These are phyloP conservation scores for Mangifera indica DNA, from an alignment of 345 rosid genomes.

Conservation along the genomic window DNA sequence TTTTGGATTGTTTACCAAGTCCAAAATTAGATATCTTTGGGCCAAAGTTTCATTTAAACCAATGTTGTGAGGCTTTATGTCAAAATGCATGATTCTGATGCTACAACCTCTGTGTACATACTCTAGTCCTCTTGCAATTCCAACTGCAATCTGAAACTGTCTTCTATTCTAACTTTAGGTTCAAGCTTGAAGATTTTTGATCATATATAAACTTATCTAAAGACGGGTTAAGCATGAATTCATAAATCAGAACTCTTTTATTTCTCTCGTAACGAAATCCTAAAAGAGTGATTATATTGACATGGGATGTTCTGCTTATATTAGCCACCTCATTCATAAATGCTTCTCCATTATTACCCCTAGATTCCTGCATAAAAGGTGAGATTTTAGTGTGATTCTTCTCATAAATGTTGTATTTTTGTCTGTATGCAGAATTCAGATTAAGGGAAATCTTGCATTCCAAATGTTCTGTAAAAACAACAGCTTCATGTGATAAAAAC, in stretches of 20 bases:
- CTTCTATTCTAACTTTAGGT: background rate
- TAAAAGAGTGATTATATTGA: slow-evolving; percentile 37
- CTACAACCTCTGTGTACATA: slow-evolving; percentile 52
- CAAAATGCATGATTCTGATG: slow-evolving; percentile 47
- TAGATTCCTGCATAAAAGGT: no score
- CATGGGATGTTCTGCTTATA: slow-evolving; percentile 47
- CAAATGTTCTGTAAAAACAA: no score
- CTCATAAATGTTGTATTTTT: no score
- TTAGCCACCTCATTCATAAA: slow-evolving; percentile 48
- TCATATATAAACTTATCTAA: slow-evolving; percentile 30
- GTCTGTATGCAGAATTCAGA: no score
- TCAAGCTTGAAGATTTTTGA: background rate
- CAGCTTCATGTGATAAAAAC: no score
- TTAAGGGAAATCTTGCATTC: no score
- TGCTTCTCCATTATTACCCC: slow-evolving; percentile 30
- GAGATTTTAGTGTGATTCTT: no score
- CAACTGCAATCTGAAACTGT: slow-evolving; percentile 18
- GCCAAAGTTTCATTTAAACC: slow-evolving; percentile 30
- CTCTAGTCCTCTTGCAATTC: slow-evolving; percentile 51
- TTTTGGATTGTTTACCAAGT: slow-evolving; percentile 40
- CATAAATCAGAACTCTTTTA: slow-evolving; percentile 36
- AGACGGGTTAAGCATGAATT: slow-evolving; percentile 40
- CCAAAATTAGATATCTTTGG: slow-evolving; percentile 55
- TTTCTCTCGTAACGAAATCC: slow-evolving; percentile 41
- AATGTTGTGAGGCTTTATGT: slow-evolving; percentile 48